These are phyloP conservation scores for Trypanosoma caninum DNA, from an alignment of 208 protist species.

Conservation along the genomic window DNA sequence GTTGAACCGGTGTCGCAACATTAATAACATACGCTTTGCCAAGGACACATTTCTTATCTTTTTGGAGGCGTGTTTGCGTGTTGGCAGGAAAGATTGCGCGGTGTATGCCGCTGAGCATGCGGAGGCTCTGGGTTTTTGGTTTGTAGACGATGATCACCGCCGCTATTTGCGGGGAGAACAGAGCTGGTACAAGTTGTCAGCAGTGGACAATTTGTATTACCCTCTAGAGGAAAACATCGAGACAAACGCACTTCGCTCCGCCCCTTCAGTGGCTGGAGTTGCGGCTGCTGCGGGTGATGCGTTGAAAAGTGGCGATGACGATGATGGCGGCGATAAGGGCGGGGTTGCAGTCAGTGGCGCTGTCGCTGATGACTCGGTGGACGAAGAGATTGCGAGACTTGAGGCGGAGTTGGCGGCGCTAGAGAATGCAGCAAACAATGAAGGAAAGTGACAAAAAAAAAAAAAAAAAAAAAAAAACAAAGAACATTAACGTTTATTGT, in stretches of 20 bases:
- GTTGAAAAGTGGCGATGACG: no score
- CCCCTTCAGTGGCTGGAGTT: not conserved
- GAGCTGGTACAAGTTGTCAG: slow-evolving; percentile 80
- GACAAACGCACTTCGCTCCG: slow-evolving; percentile 38
- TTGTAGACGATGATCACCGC: slow-evolving; percentile 78
- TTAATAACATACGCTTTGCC: slow-evolving; percentile 72
- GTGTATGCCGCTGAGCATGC: slow-evolving; percentile 76
- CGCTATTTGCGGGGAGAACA: slow-evolving; percentile 76
- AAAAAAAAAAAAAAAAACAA: not conserved
- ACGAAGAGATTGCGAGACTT: slow-evolving; percentile 76
- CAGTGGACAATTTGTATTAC: slow-evolving; percentile 71
- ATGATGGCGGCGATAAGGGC: not conserved
- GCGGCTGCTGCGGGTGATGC: not conserved
- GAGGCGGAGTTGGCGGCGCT: slow-evolving; percentile 83
- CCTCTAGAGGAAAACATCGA: slow-evolving; percentile 80
- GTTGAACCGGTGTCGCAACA: slow-evolving; percentile 82
- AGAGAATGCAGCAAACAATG: slow-evolving; percentile 24
- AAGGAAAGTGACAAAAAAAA: not conserved
- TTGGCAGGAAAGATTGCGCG: slow-evolving; percentile 86
- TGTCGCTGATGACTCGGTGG: slow-evolving; percentile 6
- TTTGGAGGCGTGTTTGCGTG: slow-evolving; percentile 84
- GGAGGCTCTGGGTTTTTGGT: slow-evolving; percentile 76
- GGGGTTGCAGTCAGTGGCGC: not conserved
- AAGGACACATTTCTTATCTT: slow-evolving; percentile 84
- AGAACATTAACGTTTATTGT: not conserved